Conservation (phyloP, 768 basidiomycete genomes). For the Coprinellus micaceus region DNA sequence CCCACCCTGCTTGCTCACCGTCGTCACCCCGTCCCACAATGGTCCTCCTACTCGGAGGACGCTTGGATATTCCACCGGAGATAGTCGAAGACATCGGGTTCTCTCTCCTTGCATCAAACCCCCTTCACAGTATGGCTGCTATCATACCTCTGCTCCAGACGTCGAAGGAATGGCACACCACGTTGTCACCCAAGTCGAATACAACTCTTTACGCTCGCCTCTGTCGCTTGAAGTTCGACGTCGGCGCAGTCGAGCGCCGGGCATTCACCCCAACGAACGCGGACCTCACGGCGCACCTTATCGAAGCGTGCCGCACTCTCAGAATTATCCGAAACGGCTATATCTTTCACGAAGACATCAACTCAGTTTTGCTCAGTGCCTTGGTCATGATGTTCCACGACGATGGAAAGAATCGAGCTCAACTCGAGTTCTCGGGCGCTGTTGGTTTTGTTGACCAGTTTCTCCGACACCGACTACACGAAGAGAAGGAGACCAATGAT, state of each 20-base stretch:
- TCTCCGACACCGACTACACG: slow-evolving; percentile 45
- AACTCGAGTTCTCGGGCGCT: slow-evolving; percentile 52
- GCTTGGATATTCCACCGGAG: background rate
- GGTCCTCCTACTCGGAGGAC: background rate
- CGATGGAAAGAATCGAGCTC: slow-evolving; percentile 60
- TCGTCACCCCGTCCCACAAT: background rate
- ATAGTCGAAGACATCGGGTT: slow-evolving; percentile 7
- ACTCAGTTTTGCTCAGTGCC: slow-evolving; percentile 6
- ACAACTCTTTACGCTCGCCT: slow-evolving; percentile 6
- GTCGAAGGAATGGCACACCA: background rate
- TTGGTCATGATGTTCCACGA: slow-evolving; percentile 62
- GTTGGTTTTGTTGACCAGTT: slow-evolving; percentile 42
- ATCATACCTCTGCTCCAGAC: slow-evolving; percentile 1
- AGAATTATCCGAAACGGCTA: background rate
- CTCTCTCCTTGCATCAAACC: background rate
- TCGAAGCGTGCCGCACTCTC: background rate
- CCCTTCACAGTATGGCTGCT: background rate
- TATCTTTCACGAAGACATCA: background rate
- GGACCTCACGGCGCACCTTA: background rate
- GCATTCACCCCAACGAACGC: background rate
- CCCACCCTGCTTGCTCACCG: background rate
- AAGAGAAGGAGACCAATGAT: slow-evolving; percentile 25
- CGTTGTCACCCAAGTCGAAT: background rate
- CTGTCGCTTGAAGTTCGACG: slow-evolving; percentile 5
- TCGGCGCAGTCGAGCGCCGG: slow-evolving; percentile 2